Evolutionary conservation across 2,329 filamentous ascomycete genomes (phyloP).

Genomic region (Botrytis byssoidea): DNA sequence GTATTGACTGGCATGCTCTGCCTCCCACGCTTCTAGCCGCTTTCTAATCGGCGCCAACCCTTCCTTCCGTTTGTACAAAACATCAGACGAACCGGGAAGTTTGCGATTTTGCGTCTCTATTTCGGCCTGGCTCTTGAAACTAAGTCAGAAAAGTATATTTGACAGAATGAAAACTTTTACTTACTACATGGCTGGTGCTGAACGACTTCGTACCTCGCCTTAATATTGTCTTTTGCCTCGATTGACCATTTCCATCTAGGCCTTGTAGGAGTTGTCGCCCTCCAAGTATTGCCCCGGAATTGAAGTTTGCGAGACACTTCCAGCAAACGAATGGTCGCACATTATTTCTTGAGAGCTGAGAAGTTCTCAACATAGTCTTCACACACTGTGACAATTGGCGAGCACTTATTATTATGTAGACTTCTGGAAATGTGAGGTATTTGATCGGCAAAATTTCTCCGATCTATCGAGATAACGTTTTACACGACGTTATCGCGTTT

Average conservation of each 20-base stretch:
- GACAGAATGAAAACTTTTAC: not conserved
- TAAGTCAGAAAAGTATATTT: not conserved
- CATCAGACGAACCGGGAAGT: not conserved
- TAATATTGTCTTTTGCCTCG: not conserved
- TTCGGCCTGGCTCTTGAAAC: not conserved
- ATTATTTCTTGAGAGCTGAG: constrained; percentile 21
- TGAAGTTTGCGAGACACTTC: constrained; percentile 31
- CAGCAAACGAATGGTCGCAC: constrained; percentile 31
- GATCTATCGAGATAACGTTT: not conserved
- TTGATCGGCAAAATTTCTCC: constrained; percentile 9
- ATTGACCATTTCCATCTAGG: not conserved
- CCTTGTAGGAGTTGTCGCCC: not conserved
- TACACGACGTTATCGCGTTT: constrained; percentile 4
- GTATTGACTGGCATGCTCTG: constrained; percentile 10
- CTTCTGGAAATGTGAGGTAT: not conserved
- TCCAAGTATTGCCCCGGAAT: not conserved
- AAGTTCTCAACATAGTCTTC: constrained; percentile 31
- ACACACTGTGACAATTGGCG: not conserved
- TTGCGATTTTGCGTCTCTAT: not conserved
- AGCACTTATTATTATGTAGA: constrained; percentile 6
- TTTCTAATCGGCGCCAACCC: constrained; percentile 37
- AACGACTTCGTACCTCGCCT: not conserved
- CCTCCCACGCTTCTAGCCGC: constrained; percentile 28
- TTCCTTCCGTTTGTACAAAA: not conserved
- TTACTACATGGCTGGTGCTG: not conserved